These are phyloP conservation scores for Dipodascopsis tothii DNA, from an alignment of 805 yeast species.

Conservation along the genomic window DNA sequence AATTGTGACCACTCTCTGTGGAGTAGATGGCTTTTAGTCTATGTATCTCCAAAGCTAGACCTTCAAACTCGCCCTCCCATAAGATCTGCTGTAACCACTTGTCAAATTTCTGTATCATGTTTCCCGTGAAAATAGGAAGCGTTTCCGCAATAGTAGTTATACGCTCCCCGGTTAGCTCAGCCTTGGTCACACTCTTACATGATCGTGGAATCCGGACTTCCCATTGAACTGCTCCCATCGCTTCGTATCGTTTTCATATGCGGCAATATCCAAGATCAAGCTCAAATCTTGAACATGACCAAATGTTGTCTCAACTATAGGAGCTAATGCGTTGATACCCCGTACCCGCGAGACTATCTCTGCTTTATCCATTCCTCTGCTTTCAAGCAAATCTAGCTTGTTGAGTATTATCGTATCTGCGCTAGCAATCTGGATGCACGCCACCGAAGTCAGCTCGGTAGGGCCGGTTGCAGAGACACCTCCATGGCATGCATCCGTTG, in stretches of 20 bases:
- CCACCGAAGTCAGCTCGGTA: constrained; percentile 61
- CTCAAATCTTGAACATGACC: constrained; percentile 61
- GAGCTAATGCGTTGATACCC: constrained; percentile 61
- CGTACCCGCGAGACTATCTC: constrained; percentile 37
- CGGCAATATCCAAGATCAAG: constrained; percentile 66
- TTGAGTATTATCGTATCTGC: constrained; percentile 80
- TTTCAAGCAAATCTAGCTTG: constrained; percentile 55
- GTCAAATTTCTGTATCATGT: constrained; percentile 43
- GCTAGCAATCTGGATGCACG: constrained; percentile 80
- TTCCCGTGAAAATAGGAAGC: constrained; percentile 36
- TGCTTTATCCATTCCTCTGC: constrained; percentile 25
- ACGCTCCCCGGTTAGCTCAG: constrained; percentile 26
- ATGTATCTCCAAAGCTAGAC: constrained; percentile 43
- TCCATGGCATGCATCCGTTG: constrained; percentile 30
- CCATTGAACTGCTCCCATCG: constrained; percentile 14
- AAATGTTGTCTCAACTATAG: constrained; percentile 56
- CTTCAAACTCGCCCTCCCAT: constrained; percentile 58
- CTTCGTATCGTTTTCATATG: constrained; percentile 46
- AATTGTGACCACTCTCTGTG: constrained; percentile 35
- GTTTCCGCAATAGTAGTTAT: constrained; percentile 48
- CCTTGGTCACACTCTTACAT: too few relatives aligned
- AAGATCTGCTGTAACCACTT: constrained; percentile 58
- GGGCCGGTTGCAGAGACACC: too few relatives aligned
- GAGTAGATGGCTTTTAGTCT: constrained; percentile 72
- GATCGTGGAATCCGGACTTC: constrained; percentile 21